Evolutionary conservation across 352 stramenopile genomes (phyloP), one percentile per base, ranked within the genome.

Genomic region (Peronosclerospora sorghi): DNA sequence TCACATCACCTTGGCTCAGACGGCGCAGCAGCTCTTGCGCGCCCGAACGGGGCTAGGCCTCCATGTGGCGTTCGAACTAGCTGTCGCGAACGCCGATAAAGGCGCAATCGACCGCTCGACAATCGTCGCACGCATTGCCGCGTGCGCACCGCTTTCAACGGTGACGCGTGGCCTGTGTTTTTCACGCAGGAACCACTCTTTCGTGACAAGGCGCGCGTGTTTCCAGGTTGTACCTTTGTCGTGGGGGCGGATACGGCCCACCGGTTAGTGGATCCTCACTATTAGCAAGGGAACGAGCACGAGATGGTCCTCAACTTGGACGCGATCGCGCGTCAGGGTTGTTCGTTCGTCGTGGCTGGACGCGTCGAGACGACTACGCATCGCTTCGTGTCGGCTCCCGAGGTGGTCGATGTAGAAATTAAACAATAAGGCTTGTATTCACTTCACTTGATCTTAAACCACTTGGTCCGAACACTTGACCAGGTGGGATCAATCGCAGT

Each of bases 211-310:
- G 68, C 87, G 2, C 48, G 67, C 1, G 27, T 96, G 1, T 73
- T 96, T 19, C 58, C 62, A 23, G 51, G 59, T 10, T 94, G 83
- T 21, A 59, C 61, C 12, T 95, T 96, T 35, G 57, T 94, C 10
- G 78, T 96, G 45, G 87, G 87, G 19, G 87, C 81, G 7, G 87
- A 96, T 36, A 96, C 87, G 8, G 77, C 83, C 7, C 55, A 86
- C 28, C 75, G 87, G 5, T 64, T 96, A 17, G 61, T 96, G 8
- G 73, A 96, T 60, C 77, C 83, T 20, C 96, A 95, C 42, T 96
- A 96, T 48, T 96, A 96, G 42, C 68, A 55, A 20, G 69, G 74
- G 48, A 63, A 88, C 42, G 58, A 73, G 42, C 58, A 75, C 40
- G 66, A 76, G 39, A 93, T 96, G 71, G 59, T 81, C 19, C 45